Evolutionary conservation across 441 rosid species (phyloP), one percentile per base, ranked within the genome.

Genomic region (Populus trichocarpa): DNA sequence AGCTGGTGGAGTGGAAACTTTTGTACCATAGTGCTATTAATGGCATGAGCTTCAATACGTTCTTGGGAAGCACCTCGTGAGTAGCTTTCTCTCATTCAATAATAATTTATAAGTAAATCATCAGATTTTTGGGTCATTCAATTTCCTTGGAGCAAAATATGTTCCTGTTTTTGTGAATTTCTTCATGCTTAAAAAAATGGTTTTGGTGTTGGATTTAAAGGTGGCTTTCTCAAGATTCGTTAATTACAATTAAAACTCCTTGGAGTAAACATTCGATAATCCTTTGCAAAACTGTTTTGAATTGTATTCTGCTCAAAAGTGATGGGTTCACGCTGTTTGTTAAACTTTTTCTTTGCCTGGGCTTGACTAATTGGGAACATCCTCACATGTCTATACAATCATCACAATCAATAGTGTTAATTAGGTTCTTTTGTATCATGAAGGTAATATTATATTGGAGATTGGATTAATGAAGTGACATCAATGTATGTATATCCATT

Each of bases 41-140:
- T 84, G 99, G 96, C 79, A 87, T 84, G 65, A 95, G 97, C 86
- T 95, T 93, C 84, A 93, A 82, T 88, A 95, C 98, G 28, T 95
- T 95, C 81, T 82, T 95, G 78, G 93, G 98, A 53, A 86, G 81
- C 83, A 72, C 89, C 74, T 85, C 76, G 98, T 93, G 68, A 90
- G 96, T 86, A 83, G 69, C 70, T 72, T 80, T 65, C 79, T 76
- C 75, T 64, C 66, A 28, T 42, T 64, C 25, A 77, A 14, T n/a
- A 9, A 30, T 67, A 64, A 53, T 75, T 50, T 33, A 33, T 59
- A 67, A 35, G 36, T 22, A 8, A 63, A 42, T 16, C 26, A 63
- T 64, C 13, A 23, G 61, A 50, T 4, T 71, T 26, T 74, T 25
- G 46, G 46, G 46, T 40, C 50, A 40, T 40, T 40, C 1, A 8